phyloP scores from a whole-genome alignment of 2,329 filamentous ascomycete species.

The Corniculantispora saksenae region DNA sequence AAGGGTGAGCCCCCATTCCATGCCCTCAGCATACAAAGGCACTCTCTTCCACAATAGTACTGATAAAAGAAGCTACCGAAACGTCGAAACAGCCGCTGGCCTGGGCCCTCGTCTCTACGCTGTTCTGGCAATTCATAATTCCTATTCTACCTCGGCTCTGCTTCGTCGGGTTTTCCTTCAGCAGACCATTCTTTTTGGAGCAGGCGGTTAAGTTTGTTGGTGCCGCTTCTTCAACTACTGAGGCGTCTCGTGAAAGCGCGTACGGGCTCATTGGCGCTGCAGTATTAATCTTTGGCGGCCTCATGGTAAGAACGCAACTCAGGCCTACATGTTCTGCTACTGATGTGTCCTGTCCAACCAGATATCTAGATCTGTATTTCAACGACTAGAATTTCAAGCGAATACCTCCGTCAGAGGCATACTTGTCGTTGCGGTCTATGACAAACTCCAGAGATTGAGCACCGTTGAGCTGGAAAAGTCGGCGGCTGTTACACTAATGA shows the following conservation, averaged over 20 bases:
- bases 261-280: constrained; percentile 13
- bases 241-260: background rate
- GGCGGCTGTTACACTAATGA: background rate
- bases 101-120: background rate
- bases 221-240: background rate
- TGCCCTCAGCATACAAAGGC: too few species aligned
- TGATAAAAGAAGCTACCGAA: too few species aligned
- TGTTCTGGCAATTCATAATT: constrained; percentile 1
- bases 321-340: too few species aligned
- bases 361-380: constrained; percentile 6
- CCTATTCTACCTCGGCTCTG: constrained; percentile 6
- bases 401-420: background rate
- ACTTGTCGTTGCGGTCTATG: background rate
- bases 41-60: too few species aligned
- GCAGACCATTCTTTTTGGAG: constrained; percentile 12
- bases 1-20: too few species aligned
- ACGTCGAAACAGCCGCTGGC: background rate
- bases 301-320: background rate
- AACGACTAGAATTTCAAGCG: background rate
- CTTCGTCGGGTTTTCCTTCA: constrained; percentile 7
- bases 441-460: background rate
- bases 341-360: background rate
- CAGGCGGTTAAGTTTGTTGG: constrained; percentile 1
- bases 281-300: constrained; percentile 7
- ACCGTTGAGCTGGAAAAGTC: background rate